Base-by-base conservation (phyloP, 345 rosid species). In the Populus davidiana region DNA sequence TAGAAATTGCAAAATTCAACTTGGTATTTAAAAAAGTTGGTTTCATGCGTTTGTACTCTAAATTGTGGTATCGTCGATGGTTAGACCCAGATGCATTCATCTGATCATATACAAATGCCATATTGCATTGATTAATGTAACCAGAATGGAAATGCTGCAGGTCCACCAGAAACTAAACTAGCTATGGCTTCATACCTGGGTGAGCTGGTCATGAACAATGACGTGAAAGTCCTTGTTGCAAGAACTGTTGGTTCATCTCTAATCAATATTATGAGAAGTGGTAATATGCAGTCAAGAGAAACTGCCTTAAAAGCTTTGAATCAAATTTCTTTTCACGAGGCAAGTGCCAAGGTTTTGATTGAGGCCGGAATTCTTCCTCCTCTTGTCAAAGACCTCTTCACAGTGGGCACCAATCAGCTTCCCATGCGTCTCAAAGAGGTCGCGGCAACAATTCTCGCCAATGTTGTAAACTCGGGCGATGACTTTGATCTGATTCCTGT, bases 351-450 rank as follows among this genome's bases (percentile, higher is more conserved):
- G 85, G 92, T 96, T 78, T 85, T 96, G 78, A 89, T 96, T 74
- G 87, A 85, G 61, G 81, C 89, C 25, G 98, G 98, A 33, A 93
- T 96, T 77, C 96, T 96, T 69, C 97, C 94, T 39, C 97, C 98
- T 38, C 96, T 96, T 78, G 91, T 93, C 52, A 88, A 86, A 79
- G 96, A 96, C 79, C 88, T 96, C 78, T 92, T 96, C 72, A 88
- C 86, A 3, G 94, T 90, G 17, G 98, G 96, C 2, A 74, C 91
- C 41, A 91, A 89, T 78, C 94, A 88, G 54, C 93, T 92, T 67
- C 94, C 99, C 2, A 93, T 90, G 91, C 89, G 93, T 41, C 86
- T 96, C 41, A 96, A 96, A 83, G 97, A 96, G 86, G 88, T 96
- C 27, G 78, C 99, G 0, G 99, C 99, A 38, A 96, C 97, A 59